These are phyloP conservation scores for Emergomyces africanus DNA, from an alignment of 2,329 filamentous ascomycete species.

Conservation along the genomic window DNA sequence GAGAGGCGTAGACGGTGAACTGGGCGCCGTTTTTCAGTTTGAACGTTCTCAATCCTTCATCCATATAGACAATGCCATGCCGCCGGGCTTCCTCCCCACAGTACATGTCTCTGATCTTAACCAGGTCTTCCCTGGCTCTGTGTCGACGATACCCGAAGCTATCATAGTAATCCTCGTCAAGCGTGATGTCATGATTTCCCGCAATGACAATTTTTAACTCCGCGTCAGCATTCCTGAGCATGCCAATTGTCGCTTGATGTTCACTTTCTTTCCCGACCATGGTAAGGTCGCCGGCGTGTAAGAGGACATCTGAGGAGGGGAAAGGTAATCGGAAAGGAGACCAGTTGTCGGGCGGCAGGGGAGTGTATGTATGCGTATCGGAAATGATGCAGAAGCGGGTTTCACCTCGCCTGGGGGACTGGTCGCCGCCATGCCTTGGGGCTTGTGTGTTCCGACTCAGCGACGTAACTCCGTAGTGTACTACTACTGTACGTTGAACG, in stretches of 20 bases:
- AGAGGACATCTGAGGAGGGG: conserved; percentile 39
- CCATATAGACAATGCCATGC: conserved; percentile 42
- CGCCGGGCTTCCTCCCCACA: conserved; percentile 29
- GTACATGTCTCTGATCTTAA: conserved; percentile 34
- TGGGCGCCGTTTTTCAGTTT: conserved; percentile 36
- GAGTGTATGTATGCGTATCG: conserved; percentile 28
- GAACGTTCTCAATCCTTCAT: conserved; percentile 40
- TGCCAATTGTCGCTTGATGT: conserved; percentile 34
- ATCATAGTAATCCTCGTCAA: conserved; percentile 40
- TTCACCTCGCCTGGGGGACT: conserved; percentile 13
- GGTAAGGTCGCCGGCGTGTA: conserved; percentile 49
- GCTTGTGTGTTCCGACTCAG: background rate
- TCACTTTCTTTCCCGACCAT: conserved; percentile 36
- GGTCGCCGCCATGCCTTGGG: background rate
- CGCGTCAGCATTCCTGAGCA: conserved; percentile 38
- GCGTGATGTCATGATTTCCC: conserved; percentile 49
- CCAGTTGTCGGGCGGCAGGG: conserved; percentile 12
- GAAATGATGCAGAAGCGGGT: conserved; percentile 32
- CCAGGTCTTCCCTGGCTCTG: conserved; percentile 16
- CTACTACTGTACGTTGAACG: background rate
- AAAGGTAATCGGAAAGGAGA: conserved; percentile 31
- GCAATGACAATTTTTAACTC: conserved; percentile 50
- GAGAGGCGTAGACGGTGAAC: conserved; percentile 40
- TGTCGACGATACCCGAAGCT: conserved; percentile 12
- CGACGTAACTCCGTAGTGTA: too few species aligned